Evolutionary conservation across 2,329 filamentous ascomycete species (phyloP).

Genomic region (Fusarium sterilihyphosum): DNA sequence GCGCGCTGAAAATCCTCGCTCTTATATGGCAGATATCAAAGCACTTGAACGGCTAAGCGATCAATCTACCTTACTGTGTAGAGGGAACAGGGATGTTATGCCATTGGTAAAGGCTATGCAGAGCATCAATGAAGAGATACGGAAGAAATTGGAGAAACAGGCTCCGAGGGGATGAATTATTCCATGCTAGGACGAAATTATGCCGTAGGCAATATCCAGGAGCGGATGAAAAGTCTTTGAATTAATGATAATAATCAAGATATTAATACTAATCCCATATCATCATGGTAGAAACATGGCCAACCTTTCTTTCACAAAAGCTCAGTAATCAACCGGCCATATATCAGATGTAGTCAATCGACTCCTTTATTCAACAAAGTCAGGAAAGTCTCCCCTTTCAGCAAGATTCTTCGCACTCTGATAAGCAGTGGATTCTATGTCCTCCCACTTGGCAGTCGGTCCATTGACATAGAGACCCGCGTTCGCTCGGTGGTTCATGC

Average conservation of each 20-base stretch:
- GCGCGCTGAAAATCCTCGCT: conserved; percentile 20
- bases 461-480: not conserved
- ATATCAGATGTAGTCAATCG: not conserved
- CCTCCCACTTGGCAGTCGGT: conserved; percentile 6
- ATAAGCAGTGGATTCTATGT: conserved; percentile 16
- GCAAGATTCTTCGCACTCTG: conserved; percentile 11
- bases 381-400: not conserved
- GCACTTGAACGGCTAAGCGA: conserved; percentile 32
- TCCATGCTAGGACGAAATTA: not conserved
- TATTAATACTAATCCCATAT: not conserved
- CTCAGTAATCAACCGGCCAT: not conserved
- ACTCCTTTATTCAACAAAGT: not conserved
- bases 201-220: not conserved
- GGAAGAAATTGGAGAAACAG: conserved; percentile 7
- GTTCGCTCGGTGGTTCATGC: not conserved
- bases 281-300: not conserved
- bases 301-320: not conserved
- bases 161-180: not conserved
- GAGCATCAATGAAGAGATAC: conserved; percentile 39
- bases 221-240: not conserved
- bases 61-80: conserved; percentile 27
- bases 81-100: conserved; percentile 40
- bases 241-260: not conserved
- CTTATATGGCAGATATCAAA: conserved; percentile 32
- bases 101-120: conserved; percentile 43